Evolutionary conservation across 2,329 filamentous ascomycete genomes (phyloP), one percentile per base, ranked within the genome.

Genomic region (Alternaria viburni): DNA sequence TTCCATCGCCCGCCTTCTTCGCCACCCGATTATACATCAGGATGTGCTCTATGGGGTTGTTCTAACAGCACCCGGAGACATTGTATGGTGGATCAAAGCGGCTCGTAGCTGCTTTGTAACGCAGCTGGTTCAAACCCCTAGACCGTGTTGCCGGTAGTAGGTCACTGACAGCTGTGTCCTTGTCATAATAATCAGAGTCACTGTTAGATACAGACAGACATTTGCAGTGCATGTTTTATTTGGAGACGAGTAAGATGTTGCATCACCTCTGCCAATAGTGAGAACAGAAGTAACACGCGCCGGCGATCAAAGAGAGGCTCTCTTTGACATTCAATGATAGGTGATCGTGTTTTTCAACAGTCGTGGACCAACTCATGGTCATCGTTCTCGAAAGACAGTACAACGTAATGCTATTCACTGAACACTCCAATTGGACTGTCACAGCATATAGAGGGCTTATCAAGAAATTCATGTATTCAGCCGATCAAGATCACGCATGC

Each of bases 21-120:
- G 49, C 49, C 49, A 52, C 49, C 49, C 30, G 30, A 52, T 52
- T 52, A 52, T 52, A 25, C 13, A 52, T 52, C 49, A 41, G 28
- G 7, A 10, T 23, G 19, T 28, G 19, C 49, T 41, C 19, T 17
- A 41, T 21, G 36, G 32, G 15, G 17, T n/a, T 30, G 10, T 51
- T 21, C 13, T 15, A 23, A 19, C 28, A 36, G 13, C 9, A 15
- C 26, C 17, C 30, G 15, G 47, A 30, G 47, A 32, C 19, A 11
- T 15, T 51, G 12, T 13, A 32, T 15, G 21, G 17, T 17, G 8
- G 11, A 26, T 19, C 9, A 19, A 19, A 2, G 8, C 5, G 11
- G 3, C 3, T 21, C 13, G 11, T 32, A n/a, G 17, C 17, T 32
- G 7, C 12, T 19, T 51, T 5, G 13, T 9, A 9, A 15, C 30